Evolutionary conservation across 768 basidiomycete genomes (phyloP).

Genomic region (Serpula lacrymans): DNA sequence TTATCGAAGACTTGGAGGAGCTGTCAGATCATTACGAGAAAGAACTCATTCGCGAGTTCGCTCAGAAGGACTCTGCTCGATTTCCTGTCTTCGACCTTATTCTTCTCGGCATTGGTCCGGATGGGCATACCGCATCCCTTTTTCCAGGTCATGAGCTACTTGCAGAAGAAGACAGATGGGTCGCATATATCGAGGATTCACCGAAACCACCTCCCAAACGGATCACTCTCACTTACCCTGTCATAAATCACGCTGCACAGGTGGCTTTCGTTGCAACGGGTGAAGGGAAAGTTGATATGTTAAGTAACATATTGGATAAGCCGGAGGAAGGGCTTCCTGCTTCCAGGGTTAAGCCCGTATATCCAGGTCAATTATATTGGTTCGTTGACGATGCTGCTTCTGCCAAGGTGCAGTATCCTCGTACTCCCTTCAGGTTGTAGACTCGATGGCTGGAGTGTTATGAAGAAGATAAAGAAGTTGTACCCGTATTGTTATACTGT

Average conservation of each 20-base stretch:
- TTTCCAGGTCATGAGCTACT: constrained; percentile 93
- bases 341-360: constrained; percentile 71
- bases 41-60: constrained; percentile 86
- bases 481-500: no score
- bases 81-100: constrained; percentile 98
- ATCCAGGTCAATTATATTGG: constrained; percentile 89
- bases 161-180: constrained; percentile 88
- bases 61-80: constrained; percentile 87
- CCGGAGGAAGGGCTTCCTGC: constrained; percentile 81
- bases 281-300: constrained; percentile 72
- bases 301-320: constrained; percentile 71
- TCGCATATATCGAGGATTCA: constrained; percentile 88
- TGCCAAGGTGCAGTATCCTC: constrained; percentile 54
- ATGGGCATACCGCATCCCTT: constrained; percentile 97
- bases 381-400: constrained; percentile 89
- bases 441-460: no score
- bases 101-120: constrained; percentile 93
- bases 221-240: constrained; percentile 90
- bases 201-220: constrained; percentile 91
- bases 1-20: constrained; percentile 74
- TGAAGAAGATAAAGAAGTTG: no score
- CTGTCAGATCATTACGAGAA: constrained; percentile 80
- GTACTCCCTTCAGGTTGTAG: no score
- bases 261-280: constrained; percentile 90
- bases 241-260: constrained; percentile 84